These are phyloP conservation scores for Penicillium goetzii DNA, from an alignment of 495 filamentous ascomycete genomes.

Conservation along the genomic window DNA sequence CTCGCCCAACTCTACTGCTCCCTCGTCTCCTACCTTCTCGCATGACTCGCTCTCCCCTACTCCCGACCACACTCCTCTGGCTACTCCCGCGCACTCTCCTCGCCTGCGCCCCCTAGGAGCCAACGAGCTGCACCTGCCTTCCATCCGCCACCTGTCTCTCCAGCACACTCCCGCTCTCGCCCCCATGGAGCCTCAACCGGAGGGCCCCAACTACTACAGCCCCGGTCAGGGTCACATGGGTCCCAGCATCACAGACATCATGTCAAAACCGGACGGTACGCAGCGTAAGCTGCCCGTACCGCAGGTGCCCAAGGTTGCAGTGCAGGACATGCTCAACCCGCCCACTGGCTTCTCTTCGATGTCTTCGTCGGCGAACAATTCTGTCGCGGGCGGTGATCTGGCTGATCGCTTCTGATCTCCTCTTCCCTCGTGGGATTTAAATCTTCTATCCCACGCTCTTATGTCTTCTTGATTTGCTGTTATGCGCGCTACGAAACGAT, in stretches of 20 bases:
- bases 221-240: slow-evolving; percentile 58
- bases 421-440: neutral
- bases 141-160: slow-evolving; percentile 84
- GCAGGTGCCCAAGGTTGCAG: slow-evolving; percentile 82
- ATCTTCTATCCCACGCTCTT: slow-evolving; percentile 4
- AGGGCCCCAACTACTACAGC: slow-evolving; percentile 60
- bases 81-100: slow-evolving; percentile 94
- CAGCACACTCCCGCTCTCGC: slow-evolving; percentile 88
- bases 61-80: slow-evolving; percentile 93
- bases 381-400: slow-evolving; percentile 49
- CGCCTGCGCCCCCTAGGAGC: slow-evolving; percentile 76
- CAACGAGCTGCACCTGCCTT: slow-evolving; percentile 76
- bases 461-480: slow-evolving; percentile 29
- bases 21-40: slow-evolving; percentile 96
- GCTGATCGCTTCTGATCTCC: slow-evolving; percentile 43
- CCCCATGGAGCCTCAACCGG: slow-evolving; percentile 82
- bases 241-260: slow-evolving; percentile 87
- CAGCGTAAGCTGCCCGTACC: slow-evolving; percentile 94
- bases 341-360: slow-evolving; percentile 63
- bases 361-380: slow-evolving; percentile 54
- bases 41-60: slow-evolving; percentile 95
- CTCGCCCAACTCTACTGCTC: slow-evolving; percentile 92
- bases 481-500: slow-evolving; percentile 50
- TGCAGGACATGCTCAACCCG: slow-evolving; percentile 80
- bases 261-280: slow-evolving; percentile 82